Percentiles rank a stretch among this genome's conserved stretches.
These are phyloP conservation scores for Hypoxylon sp. DNA, from an alignment of 2,329 filamentous ascomycete genomes.

Conservation along the genomic window DNA sequence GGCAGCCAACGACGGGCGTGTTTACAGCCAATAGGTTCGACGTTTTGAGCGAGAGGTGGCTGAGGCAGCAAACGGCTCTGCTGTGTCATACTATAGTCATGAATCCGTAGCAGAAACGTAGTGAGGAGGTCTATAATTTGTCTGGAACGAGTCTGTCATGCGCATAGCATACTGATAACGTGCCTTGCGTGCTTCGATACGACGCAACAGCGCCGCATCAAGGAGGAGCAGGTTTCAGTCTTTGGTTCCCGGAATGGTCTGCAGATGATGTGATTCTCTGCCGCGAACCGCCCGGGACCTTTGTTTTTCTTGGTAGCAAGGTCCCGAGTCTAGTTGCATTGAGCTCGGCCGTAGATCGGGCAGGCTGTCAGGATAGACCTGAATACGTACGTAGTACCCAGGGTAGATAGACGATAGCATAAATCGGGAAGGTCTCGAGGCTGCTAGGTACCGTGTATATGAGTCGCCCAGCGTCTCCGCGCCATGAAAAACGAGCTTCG, in stretches of 20 bases:
- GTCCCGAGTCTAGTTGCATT: constrained; percentile 8
- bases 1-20: background rate
- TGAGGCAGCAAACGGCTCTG: constrained; percentile 11
- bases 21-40: constrained; percentile 1
- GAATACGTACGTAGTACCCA: constrained; percentile 3
- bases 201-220: constrained; percentile 19
- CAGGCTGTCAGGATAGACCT: too few species aligned
- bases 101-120: constrained; percentile 1
- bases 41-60: background rate
- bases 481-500: constrained; percentile 16
- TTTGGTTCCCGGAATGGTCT: constrained; percentile 17
- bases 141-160: constrained; percentile 10
- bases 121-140: constrained; percentile 1
- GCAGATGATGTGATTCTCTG: constrained; percentile 23
- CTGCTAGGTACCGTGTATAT: constrained; percentile 13
- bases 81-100: constrained; percentile 14
- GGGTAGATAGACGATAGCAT: constrained; percentile 1
- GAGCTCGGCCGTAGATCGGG: background rate
- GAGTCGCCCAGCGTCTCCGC: constrained; percentile 12
- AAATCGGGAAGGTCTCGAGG: background rate
- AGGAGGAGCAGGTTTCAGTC: constrained; percentile 29
- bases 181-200: constrained; percentile 19
- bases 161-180: constrained; percentile 15
- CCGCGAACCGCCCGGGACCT: constrained; percentile 6
- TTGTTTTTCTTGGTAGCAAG: constrained; percentile 19